phyloP scores from a whole-genome alignment of 202 grass and related monocot genomes.

The Zoysia matrella region DNA sequence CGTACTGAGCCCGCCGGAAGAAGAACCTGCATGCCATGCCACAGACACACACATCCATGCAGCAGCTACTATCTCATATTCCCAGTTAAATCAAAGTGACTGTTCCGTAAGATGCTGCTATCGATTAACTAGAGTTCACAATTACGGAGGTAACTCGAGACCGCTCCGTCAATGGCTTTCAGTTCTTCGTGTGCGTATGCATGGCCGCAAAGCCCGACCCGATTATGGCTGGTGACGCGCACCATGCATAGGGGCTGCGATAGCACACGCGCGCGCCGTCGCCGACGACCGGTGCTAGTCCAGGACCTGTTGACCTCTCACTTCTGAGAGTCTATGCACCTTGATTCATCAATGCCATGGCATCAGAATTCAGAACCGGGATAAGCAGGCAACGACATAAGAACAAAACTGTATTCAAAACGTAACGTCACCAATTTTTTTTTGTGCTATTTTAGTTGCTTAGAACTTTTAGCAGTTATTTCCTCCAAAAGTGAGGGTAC shows the following conservation, averaged over 20 bases:
- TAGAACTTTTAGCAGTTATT: neutral
- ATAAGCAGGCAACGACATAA: neutral
- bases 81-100: neutral
- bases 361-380: too few species aligned
- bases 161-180: neutral
- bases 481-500: neutral
- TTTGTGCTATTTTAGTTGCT: neutral
- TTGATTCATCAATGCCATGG: neutral
- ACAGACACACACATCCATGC: neutral
- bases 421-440: neutral
- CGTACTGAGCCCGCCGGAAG: neutral
- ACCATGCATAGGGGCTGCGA: neutral
- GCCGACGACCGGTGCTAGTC: neutral
- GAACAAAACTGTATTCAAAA: slow-evolving; percentile 33
- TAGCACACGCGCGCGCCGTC: neutral
- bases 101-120: too few species aligned
- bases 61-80: neutral
- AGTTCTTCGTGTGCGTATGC: neutral
- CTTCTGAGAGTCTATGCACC: neutral
- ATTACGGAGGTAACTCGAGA: neutral
- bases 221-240: neutral
- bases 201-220: neutral
- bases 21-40: neutral
- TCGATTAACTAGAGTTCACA: neutral
- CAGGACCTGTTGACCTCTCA: neutral